phyloP scores from a whole-genome alignment of 768 basidiomycete genomes.

The Daedaleopsis sinensis region DNA sequence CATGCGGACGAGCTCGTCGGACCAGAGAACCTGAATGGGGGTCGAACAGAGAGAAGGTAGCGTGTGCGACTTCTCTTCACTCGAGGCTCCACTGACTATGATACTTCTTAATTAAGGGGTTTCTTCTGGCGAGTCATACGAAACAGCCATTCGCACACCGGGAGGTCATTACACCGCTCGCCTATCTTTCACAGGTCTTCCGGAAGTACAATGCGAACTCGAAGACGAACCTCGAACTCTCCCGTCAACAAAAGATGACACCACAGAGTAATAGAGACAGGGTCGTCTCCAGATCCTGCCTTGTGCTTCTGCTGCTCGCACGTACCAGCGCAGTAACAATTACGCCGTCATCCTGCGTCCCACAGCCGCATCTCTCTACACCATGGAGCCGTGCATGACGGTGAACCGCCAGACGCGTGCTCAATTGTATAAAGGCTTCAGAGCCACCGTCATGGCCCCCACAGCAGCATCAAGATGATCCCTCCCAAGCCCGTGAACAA shows the following conservation, averaged over 20 bases:
- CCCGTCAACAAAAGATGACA: not conserved
- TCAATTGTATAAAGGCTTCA: not conserved
- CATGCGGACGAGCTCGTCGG: not conserved
- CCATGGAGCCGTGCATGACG: not conserved
- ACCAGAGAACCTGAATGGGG: not conserved
- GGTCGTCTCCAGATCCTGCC: not conserved
- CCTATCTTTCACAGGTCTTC: not conserved
- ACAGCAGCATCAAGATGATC: not conserved
- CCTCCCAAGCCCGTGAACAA: conserved; percentile 1
- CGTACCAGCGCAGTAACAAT: not conserved
- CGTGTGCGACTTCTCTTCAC: not conserved
- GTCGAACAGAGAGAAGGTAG: not conserved
- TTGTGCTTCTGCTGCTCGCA: not conserved
- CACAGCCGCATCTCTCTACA: no score
- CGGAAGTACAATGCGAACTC: not conserved
- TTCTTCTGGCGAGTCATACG: not conserved
- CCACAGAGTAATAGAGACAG: no score
- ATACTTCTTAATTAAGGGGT: not conserved
- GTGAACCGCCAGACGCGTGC: not conserved
- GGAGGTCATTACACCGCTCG: not conserved
- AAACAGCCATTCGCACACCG: no score
- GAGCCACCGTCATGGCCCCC: not conserved
- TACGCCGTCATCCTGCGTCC: not conserved
- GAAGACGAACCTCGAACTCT: not conserved
- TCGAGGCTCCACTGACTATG: not conserved